Base-by-base conservation (phyloP, 2,329 filamentous ascomycete genomes). In the Fusarium sp. region DNA sequence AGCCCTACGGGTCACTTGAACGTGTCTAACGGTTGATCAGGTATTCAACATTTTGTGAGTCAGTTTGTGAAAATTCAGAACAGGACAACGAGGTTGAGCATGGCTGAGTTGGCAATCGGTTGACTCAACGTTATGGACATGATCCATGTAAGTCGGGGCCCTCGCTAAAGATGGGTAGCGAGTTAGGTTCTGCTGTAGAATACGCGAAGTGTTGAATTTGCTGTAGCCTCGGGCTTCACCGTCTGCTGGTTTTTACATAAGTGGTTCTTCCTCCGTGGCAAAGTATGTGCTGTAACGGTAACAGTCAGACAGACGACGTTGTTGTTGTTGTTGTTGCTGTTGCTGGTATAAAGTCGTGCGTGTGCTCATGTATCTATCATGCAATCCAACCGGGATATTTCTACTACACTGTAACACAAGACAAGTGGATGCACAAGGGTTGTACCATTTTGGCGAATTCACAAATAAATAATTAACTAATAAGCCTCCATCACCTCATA, bases 1-100 rank as follows among this genome's bases (percentile, higher is more conserved):
- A 69, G 65, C 65, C 65, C 58, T 69, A 69, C n/a, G 47, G 55
- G n/a, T 50, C n/a, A 44, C 31, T 63, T 62, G n/a, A 41, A 56
- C 50, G 48, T 42, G 42, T 57, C 26, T 20, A 36, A 39, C 28
- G 33, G 48, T 65, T 26, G 44, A 44, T 59, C 18, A 36, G 38
- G 18, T 33, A 35, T 18, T 13, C 22, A 26, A 18, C 9, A 31
- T 22, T 24, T 39, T 47, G 47, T 61, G 53, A 67, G 42, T 68
- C 64, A 68, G 42, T 38, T 30, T n/a, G 31, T 36, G 48, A 64
- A 62, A 35, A 61, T 18, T 68, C 30, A n/a, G 31, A 30, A 39
- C 16, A 33, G 35, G 31, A 67, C 62, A 60, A 7, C 38, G 30
- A 67, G 33, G 55, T 60, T 31, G 38, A 26, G 20, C 20, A 51